Conservation (phyloP, 2,329 filamentous ascomycete species). For the Monilinia vaccinii-corymbosi region DNA sequence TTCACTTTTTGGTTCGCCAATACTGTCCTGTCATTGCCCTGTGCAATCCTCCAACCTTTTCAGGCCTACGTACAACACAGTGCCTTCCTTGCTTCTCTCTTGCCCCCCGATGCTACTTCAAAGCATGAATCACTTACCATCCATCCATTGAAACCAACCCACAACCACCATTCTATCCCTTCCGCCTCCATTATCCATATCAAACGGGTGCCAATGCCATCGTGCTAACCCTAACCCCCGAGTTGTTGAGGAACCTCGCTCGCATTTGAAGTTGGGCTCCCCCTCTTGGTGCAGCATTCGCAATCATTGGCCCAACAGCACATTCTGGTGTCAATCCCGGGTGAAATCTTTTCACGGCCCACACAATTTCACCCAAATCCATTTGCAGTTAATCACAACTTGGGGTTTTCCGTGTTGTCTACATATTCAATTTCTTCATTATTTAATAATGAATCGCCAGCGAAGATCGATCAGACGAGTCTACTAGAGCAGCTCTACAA, state of each 20-base stretch:
- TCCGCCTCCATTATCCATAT: neutral
- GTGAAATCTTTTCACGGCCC: conserved; percentile 3
- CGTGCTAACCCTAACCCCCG: neutral
- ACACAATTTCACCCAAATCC: neutral
- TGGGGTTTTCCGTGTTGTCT: neutral
- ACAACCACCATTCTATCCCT: neutral
- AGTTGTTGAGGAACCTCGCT: conserved; percentile 5
- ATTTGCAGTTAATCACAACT: neutral
- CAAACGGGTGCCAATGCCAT: neutral
- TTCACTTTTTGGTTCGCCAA: neutral
- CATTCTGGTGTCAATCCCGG: conserved; percentile 2
- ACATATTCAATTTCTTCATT: neutral
- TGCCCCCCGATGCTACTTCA: neutral
- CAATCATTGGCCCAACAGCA: neutral
- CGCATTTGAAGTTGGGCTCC: conserved; percentile 2
- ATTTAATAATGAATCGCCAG: neutral
- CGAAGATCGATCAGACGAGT: neutral
- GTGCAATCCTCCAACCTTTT: neutral
- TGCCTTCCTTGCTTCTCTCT: neutral
- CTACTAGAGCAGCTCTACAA: neutral
- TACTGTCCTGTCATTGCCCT: neutral
- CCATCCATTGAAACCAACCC: neutral
- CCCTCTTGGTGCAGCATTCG: neutral
- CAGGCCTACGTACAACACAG: neutral
- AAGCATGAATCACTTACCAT: neutral